These are phyloP conservation scores for Beauveria australis DNA, from an alignment of 2,329 filamentous ascomycete genomes.

Conservation along the genomic window DNA sequence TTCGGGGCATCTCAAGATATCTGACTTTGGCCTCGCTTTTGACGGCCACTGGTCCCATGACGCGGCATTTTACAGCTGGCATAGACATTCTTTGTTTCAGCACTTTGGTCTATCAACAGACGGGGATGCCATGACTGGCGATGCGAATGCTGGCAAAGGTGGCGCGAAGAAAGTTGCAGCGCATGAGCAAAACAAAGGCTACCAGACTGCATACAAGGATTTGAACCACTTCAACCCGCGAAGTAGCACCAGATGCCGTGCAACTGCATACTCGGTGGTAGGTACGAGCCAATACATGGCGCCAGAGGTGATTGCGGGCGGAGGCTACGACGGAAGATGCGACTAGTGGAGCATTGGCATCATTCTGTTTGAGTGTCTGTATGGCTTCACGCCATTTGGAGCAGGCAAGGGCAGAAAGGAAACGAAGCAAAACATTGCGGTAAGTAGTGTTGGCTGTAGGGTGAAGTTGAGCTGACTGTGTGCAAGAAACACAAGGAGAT, in stretches of 20 bases:
- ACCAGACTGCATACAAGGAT: conserved; percentile 19
- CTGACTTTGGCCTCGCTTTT: conserved; percentile 92
- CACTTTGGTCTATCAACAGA: conserved; percentile 65
- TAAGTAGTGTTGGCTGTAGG: conserved; percentile 29
- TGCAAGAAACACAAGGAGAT: conserved; percentile 62
- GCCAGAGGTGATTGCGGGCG: conserved; percentile 78
- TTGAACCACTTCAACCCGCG: conserved; percentile 35
- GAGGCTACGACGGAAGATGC: conserved; percentile 82
- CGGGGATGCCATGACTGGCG: conserved; percentile 65
- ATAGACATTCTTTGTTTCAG: conserved; percentile 70
- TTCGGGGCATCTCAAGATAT: conserved; percentile 87
- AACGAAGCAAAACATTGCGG: conserved; percentile 80
- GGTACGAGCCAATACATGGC: conserved; percentile 99
- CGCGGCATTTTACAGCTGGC: conserved; percentile 74
- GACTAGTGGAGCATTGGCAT: conserved; percentile 97
- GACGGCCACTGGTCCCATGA: conserved; percentile 94
- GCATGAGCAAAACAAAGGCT: conserved; percentile 26
- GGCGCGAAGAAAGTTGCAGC: conserved; percentile 23
- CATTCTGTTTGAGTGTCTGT: conserved; percentile 90
- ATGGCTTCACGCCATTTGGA: conserved; percentile 84
- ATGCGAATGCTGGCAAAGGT: conserved; percentile 31
- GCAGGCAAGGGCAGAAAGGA: conserved; percentile 67
- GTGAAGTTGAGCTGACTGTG: conserved; percentile 10
- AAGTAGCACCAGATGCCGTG: conserved; percentile 59
- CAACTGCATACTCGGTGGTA: conserved; percentile 75